phyloP scores from a whole-genome alignment of 1,284 basidiomycete genomes.

The Rhodotorula glutinis region DNA sequence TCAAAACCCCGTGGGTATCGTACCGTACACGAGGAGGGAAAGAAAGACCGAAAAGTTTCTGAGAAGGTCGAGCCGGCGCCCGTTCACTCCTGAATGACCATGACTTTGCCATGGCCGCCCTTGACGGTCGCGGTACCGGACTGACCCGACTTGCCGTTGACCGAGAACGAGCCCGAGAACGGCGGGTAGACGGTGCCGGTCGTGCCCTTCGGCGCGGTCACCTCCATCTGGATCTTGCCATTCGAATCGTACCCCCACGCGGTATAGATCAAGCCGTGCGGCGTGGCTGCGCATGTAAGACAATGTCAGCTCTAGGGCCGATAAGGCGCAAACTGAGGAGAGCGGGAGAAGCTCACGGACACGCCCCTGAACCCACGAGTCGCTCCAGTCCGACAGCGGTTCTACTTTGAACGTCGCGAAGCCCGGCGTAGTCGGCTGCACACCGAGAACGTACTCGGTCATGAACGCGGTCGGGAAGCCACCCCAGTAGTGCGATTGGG shows the following conservation, averaged over 20 bases:
- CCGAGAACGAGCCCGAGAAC: slow-evolving; percentile 2
- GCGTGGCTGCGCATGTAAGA: background rate
- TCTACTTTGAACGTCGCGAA: slow-evolving; percentile 7
- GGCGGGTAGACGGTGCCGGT: slow-evolving; percentile 1
- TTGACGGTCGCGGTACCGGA: background rate
- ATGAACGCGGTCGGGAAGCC: slow-evolving; percentile 2
- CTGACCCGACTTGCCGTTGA: background rate
- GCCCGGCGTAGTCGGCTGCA: background rate
- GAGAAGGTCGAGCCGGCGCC: too few species aligned
- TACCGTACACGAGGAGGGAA: too few species aligned
- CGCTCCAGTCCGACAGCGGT: slow-evolving; percentile 3
- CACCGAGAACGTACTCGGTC: slow-evolving; percentile 1
- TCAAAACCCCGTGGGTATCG: too few species aligned
- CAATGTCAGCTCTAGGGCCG: too few species aligned
- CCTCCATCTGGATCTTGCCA: slow-evolving; percentile 1
- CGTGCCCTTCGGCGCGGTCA: slow-evolving; percentile 17
- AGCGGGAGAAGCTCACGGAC: background rate
- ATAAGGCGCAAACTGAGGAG: too few species aligned
- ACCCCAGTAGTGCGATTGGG: background rate
- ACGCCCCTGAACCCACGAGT: background rate
- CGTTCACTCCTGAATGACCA: background rate
- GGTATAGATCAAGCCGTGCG: slow-evolving; percentile 4
- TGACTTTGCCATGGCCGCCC: slow-evolving; percentile 1
- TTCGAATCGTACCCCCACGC: slow-evolving; percentile 2
- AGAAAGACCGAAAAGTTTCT: too few species aligned